phyloP scores from a whole-genome alignment of 495 filamentous ascomycete species.

The Rhypophila decipiens region DNA sequence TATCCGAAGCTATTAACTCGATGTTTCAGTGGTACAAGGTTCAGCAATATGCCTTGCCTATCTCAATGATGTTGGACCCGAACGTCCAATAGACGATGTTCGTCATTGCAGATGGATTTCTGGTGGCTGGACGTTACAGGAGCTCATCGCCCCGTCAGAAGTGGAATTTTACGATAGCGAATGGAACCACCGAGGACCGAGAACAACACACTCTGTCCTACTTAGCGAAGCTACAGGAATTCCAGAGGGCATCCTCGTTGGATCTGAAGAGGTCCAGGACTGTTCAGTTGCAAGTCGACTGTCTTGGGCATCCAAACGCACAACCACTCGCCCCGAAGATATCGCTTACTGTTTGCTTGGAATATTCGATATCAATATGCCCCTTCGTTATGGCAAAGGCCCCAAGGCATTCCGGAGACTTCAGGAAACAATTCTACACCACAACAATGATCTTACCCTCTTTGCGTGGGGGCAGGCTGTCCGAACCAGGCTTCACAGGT shows the following conservation, averaged over 20 bases:
- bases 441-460: no score
- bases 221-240: background rate
- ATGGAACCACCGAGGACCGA: slow-evolving; percentile 19
- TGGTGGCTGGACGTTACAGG: slow-evolving; percentile 34
- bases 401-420: no score
- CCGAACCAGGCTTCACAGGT: no score
- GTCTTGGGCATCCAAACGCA: slow-evolving; percentile 15
- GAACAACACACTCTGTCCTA: no score
- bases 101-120: slow-evolving; percentile 24
- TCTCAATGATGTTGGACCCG: slow-evolving; percentile 14
- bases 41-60: slow-evolving; percentile 29
- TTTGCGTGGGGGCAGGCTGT: no score
- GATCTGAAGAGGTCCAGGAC: slow-evolving; percentile 2
- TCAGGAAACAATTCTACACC: no score
- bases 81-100: background rate
- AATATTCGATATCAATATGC: slow-evolving; percentile 15
- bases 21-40: slow-evolving; percentile 37
- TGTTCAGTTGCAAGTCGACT: slow-evolving; percentile 13
- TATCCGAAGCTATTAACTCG: no score
- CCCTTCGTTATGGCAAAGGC: slow-evolving; percentile 14
- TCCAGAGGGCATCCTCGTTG: background rate
- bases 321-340: slow-evolving; percentile 15
- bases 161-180: slow-evolving; percentile 24
- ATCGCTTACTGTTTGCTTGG: slow-evolving; percentile 22
- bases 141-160: slow-evolving; percentile 29